Evolutionary conservation across 83 land plant species (phyloP).

Genomic region (Picea abies): DNA sequence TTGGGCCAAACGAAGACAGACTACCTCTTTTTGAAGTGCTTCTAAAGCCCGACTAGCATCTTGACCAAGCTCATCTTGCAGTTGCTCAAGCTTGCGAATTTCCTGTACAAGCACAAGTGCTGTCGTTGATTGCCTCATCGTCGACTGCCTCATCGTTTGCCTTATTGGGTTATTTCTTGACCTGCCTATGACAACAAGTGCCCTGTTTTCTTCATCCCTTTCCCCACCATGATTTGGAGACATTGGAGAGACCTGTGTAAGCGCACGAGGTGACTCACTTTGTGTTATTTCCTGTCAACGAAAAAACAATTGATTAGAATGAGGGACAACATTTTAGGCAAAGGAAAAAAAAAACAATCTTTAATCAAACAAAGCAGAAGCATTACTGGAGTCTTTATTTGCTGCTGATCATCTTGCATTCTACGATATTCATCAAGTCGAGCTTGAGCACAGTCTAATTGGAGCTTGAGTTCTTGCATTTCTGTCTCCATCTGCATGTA

Average conservation of each 20-base stretch:
- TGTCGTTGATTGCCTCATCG: constrained; percentile 68
- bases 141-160: constrained; percentile 56
- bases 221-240: constrained; percentile 24
- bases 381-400: constrained; percentile 16
- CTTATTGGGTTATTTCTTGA: constrained; percentile 44
- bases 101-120: constrained; percentile 87
- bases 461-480: constrained; percentile 68
- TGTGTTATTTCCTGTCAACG: constrained; percentile 29
- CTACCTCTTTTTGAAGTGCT: constrained; percentile 95
- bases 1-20: constrained; percentile 83
- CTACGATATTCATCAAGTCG: constrained; percentile 70
- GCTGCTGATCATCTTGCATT: constrained; percentile 49
- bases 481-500: constrained; percentile 77
- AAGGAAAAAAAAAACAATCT: background rate
- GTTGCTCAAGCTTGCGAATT: constrained; percentile 91
- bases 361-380: background rate
- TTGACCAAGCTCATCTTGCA: constrained; percentile 95
- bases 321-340: background rate
- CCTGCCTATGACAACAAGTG: constrained; percentile 16
- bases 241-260: constrained; percentile 29
- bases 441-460: constrained; percentile 87
- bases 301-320: background rate
- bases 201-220: constrained; percentile 10
- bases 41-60: constrained; percentile 91
- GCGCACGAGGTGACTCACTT: constrained; percentile 42